phyloP scores from a whole-genome alignment of 2,329 filamentous ascomycete species.

The Fusarium clavum region DNA sequence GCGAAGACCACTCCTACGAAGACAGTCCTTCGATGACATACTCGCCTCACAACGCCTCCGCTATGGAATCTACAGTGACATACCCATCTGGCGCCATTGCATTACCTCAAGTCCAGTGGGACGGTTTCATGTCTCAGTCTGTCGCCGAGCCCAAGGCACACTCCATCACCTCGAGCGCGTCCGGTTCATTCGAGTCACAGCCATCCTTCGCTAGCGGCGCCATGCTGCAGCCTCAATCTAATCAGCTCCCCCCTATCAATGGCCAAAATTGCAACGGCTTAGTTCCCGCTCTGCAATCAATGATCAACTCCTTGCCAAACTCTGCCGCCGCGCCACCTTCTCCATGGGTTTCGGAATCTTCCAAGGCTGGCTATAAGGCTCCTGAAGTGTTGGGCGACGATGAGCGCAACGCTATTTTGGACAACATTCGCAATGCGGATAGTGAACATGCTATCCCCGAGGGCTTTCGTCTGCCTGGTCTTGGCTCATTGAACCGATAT shows the following conservation, averaged over 20 bases:
- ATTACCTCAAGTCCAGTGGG: conserved; percentile 90
- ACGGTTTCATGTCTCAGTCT: conserved; percentile 81
- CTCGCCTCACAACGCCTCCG: conserved; percentile 75
- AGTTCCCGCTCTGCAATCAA: conserved; percentile 74
- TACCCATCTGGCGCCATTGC: conserved; percentile 84
- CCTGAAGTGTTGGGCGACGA: conserved; percentile 88
- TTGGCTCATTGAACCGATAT: conserved; percentile 87
- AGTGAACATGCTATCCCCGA: conserved; percentile 85
- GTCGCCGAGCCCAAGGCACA: conserved; percentile 79
- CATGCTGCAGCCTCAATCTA: conserved; percentile 67
- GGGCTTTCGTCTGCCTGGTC: conserved; percentile 86
- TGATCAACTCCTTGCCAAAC: conserved; percentile 77
- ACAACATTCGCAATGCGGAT: conserved; percentile 86
- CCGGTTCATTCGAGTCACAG: conserved; percentile 76
- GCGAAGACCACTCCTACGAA: conserved; percentile 68
- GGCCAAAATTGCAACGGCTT: conserved; percentile 71
- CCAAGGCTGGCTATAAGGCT: conserved; percentile 74
- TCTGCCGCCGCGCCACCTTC: conserved; percentile 78
- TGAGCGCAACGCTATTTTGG: conserved; percentile 84
- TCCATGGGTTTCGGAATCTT: conserved; percentile 74
- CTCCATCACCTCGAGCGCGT: conserved; percentile 74
- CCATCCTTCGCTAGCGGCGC: conserved; percentile 70
- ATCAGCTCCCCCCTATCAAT: conserved; percentile 75
- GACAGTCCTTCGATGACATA: conserved; percentile 74
- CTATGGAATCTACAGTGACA: conserved; percentile 81